Conservation (phyloP, 2,329 filamentous ascomycete species). For the Cladophialophora bantiana region DNA sequence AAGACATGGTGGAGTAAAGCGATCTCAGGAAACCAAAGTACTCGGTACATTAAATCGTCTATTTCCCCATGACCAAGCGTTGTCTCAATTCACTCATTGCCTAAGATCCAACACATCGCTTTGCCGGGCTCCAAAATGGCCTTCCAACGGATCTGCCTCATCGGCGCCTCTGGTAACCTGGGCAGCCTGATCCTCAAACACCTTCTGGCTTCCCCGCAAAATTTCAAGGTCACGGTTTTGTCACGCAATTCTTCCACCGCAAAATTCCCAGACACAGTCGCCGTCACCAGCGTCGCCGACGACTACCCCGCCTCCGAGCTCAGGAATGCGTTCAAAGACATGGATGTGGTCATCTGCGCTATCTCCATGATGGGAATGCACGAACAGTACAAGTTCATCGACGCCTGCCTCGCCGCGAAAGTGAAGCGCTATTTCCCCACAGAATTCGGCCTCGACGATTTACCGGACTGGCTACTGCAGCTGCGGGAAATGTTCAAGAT, state of each 20-base stretch:
- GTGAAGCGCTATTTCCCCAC: conserved; percentile 54
- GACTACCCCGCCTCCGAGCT: conserved; percentile 32
- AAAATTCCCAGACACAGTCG: conserved; percentile 20
- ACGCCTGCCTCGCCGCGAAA: conserved; percentile 49
- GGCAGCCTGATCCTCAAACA: conserved; percentile 32
- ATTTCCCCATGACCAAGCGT: background rate
- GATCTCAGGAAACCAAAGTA: background rate
- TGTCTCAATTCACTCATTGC: background rate
- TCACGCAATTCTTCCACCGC: conserved; percentile 32
- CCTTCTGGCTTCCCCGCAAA: conserved; percentile 26
- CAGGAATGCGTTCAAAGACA: conserved; percentile 26
- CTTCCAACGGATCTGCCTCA: conserved; percentile 27
- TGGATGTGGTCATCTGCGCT: conserved; percentile 34
- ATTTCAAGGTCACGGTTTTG: conserved; percentile 31
- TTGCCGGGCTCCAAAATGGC: conserved; percentile 13
- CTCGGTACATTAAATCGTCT: background rate
- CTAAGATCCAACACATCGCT: background rate
- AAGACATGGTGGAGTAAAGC: conserved; percentile 3
- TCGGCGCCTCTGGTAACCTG: conserved; percentile 35
- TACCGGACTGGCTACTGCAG: conserved; percentile 35
- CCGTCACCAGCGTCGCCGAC: conserved; percentile 28
- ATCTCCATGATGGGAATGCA: conserved; percentile 35
- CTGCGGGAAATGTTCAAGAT: conserved; percentile 40
- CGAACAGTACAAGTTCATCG: conserved; percentile 49
- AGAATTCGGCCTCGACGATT: conserved; percentile 43